Conservation (phyloP, 176 grass and related monocot genomes). For the Chrysopogon serrulatus region DNA sequence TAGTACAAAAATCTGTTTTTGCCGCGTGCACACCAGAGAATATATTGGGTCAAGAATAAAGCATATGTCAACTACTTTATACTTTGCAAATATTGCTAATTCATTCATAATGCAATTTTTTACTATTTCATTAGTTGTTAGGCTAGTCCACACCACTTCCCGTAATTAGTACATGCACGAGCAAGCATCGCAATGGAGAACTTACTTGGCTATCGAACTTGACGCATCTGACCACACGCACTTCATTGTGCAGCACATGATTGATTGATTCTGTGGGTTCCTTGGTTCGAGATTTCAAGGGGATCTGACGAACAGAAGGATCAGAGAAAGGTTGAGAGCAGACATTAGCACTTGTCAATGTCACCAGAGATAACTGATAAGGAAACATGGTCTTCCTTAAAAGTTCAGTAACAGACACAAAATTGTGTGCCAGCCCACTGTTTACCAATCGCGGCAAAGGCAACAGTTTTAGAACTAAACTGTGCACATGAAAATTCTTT, state of each 20-base stretch:
- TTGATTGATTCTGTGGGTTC: conserved; percentile 62
- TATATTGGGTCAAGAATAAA: too few species aligned
- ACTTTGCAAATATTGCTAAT: too few species aligned
- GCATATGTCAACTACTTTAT: too few species aligned
- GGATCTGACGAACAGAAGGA: conserved; percentile 7
- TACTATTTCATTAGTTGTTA: too few species aligned
- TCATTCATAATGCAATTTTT: too few species aligned
- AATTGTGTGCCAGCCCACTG: too few species aligned
- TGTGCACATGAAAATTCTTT: neutral
- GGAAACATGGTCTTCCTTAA: neutral
- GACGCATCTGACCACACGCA: conserved; percentile 46
- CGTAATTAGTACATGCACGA: too few species aligned
- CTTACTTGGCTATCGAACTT: conserved; percentile 82
- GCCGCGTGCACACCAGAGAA: too few species aligned
- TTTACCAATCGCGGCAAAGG: too few species aligned
- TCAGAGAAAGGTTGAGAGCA: neutral
- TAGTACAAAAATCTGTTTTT: too few species aligned
- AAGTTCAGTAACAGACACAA: neutral
- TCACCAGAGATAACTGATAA: too few species aligned
- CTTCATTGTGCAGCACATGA: conserved; percentile 58
- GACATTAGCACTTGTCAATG: neutral
- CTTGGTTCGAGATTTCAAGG: conserved; percentile 43
- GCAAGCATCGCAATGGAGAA: conserved; percentile 13
- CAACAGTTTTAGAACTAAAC: neutral
- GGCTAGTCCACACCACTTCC: too few species aligned